These are phyloP conservation scores for Yarrowia sp. DNA, from an alignment of 805 yeast species.

Conservation along the genomic window DNA sequence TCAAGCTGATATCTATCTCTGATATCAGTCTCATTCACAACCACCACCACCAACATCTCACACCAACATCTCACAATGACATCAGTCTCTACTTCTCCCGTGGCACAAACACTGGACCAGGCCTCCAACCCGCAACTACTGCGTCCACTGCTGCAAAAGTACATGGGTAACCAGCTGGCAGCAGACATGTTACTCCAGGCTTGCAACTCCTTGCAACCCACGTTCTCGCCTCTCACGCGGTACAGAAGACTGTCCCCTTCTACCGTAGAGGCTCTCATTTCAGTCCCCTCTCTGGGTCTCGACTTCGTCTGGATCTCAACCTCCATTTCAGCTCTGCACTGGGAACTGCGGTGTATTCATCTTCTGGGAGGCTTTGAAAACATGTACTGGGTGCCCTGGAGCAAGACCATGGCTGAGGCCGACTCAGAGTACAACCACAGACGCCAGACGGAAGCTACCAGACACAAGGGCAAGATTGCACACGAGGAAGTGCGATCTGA, in stretches of 20 bases:
- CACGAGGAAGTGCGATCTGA: slow-evolving; percentile 9
- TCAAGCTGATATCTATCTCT: too few relatives aligned
- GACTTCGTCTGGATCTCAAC: slow-evolving; percentile 45
- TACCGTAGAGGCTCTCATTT: slow-evolving; percentile 41
- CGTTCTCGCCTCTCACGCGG: slow-evolving; percentile 10
- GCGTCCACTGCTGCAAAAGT: slow-evolving; percentile 15
- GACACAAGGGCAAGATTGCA: slow-evolving; percentile 18
- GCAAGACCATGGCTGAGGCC: slow-evolving; percentile 40
- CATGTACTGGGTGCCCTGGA: slow-evolving; percentile 44
- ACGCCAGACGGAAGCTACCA: slow-evolving; percentile 3
- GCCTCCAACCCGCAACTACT: slow-evolving; percentile 2
- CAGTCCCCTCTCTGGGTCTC: slow-evolving; percentile 33
- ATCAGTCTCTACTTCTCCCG: neutral
- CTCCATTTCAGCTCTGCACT: slow-evolving; percentile 40
- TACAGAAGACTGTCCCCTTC: slow-evolving; percentile 21
- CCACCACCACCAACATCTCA: too few relatives aligned
- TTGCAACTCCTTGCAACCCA: neutral
- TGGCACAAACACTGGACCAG: neutral
- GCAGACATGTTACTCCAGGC: slow-evolving; percentile 8
- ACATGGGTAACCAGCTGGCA: slow-evolving; percentile 26
- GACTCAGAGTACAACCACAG: slow-evolving; percentile 40
- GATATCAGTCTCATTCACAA: too few relatives aligned
- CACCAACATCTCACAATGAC: neutral
- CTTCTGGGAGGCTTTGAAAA: slow-evolving; percentile 44
- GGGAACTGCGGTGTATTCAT: slow-evolving; percentile 42